Conservation (phyloP, 202 grass and related monocot genomes). For the Eragrostis tef region DNA sequence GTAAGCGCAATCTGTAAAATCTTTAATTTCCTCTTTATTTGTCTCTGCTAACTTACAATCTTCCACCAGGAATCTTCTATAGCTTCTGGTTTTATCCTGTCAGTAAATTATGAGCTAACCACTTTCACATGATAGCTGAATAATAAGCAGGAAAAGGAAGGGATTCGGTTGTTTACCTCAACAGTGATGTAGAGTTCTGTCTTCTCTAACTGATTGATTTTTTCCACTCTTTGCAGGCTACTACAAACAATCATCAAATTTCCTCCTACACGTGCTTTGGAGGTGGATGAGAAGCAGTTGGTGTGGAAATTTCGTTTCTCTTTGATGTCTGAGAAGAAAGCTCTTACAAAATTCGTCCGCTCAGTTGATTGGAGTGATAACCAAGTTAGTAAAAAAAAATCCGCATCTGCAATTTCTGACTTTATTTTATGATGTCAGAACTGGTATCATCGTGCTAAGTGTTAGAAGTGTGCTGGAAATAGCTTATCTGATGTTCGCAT, state of each 20-base stretch:
- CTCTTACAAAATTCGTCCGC: constrained; percentile 87
- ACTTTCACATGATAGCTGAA: constrained; percentile 19
- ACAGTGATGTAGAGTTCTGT: not conserved
- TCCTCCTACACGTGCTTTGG: constrained; percentile 79
- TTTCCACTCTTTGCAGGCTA: constrained; percentile 49
- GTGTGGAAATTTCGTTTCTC: constrained; percentile 99
- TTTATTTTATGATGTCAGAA: constrained; percentile 26
- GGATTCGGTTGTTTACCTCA: not conserved
- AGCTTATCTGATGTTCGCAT: constrained; percentile 3
- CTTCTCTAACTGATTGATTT: constrained; percentile 37
- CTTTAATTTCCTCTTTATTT: constrained; percentile 5
- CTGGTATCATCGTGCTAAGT: not conserved
- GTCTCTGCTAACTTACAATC: constrained; percentile 1
- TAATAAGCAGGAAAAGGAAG: constrained; percentile 31
- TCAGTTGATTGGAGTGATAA: constrained; percentile 98
- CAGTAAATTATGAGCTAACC: constrained; percentile 23
- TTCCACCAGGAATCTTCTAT: not conserved
- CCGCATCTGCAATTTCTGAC: not conserved
- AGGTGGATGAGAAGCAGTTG: constrained; percentile 87
- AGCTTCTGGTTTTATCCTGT: constrained; percentile 8
- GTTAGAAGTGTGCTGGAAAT: constrained; percentile 9
- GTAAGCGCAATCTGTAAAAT: constrained; percentile 53
- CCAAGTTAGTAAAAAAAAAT: constrained; percentile 61
- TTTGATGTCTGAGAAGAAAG: constrained; percentile 99
- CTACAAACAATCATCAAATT: constrained; percentile 90